Percentiles rank a stretch among this genome's conserved stretches.
Evolutionary conservation across 2,329 filamentous ascomycete genomes (phyloP).

Genomic region (Pseudogymnoascus sp.): DNA sequence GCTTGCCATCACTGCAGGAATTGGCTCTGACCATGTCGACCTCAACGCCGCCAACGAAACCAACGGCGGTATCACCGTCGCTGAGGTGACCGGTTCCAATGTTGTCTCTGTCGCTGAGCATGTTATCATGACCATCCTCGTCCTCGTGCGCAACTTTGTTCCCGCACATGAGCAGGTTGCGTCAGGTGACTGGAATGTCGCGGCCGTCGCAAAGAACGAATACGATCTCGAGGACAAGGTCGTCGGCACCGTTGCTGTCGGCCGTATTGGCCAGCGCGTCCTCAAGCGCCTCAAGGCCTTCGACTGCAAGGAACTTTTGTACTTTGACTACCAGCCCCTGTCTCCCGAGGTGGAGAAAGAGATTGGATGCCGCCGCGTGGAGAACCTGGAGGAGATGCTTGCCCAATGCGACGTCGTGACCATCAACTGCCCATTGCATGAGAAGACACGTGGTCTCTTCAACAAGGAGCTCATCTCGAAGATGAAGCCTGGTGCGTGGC

Average conservation of each 20-base stretch:
- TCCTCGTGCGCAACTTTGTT: constrained; percentile 95
- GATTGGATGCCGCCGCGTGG: constrained; percentile 88
- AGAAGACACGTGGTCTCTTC: constrained; percentile 93
- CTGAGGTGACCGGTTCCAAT: constrained; percentile 96
- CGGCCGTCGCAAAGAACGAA: constrained; percentile 94
- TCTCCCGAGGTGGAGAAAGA: constrained; percentile 79
- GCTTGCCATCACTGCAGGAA: constrained; percentile 92
- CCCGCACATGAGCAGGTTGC: constrained; percentile 92
- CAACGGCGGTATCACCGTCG: constrained; percentile 94
- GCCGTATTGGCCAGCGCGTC: constrained; percentile 96
- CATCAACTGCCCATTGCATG: constrained; percentile 98
- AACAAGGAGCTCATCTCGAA: constrained; percentile 98
- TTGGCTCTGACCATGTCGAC: constrained; percentile 97
- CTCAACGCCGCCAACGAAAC: constrained; percentile 95
- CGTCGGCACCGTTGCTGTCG: constrained; percentile 93
- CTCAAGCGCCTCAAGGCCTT: constrained; percentile 93
- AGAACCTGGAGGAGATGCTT: constrained; percentile 86
- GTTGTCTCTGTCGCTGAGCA: constrained; percentile 98
- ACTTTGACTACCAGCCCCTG: constrained; percentile 99
- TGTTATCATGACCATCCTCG: constrained; percentile 97
- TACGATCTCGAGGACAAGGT: constrained; percentile 97
- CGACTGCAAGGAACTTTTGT: constrained; percentile 98
- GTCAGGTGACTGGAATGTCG: constrained; percentile 89
- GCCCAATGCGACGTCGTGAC: constrained; percentile 94
- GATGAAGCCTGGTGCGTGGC: constrained; percentile 96